Evolutionary conservation across 345 rosid genomes (phyloP), one percentile per base, ranked within the genome.

Genomic region (Pugionium cornutum): DNA sequence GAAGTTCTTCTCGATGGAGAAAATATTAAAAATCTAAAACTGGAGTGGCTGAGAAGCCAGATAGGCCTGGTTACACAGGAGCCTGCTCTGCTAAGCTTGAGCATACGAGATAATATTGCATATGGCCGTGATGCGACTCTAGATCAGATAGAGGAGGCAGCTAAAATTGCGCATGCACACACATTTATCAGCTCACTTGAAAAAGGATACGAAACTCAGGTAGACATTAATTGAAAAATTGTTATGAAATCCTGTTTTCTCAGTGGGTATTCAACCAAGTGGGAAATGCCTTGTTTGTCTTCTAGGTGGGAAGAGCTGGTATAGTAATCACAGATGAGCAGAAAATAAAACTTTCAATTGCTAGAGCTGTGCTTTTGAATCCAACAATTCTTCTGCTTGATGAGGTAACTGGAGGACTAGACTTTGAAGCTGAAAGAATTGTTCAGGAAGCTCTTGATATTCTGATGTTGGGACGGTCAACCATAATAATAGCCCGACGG

Each of bases 1-100:
- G 99, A 95, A 83, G 97, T 95, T 64, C 89, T 95, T 67, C 85
- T 95, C 62, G 99, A 95, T 77, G 97, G 97, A 64, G 96, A 90
- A 72, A 95, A 89, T 72, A 88, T 95, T 6, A 95, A 91, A 78
- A 91, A 87, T 78, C 76, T 95, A 62, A 87, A 81, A 70, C 58
- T 95, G 63, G 96, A 87, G 76, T 95, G 91, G 99, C 79, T 95
- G 58, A 89, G 99, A 79, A 76, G 92, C 81, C 92, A 88, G 77
- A 87, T 95, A 72, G 99, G 99, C 69, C 83, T 95, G 40, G 99
- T 95, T 52, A 95, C 96, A 7, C 99, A 95, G 85, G 99, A 69
- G 95, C 99, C 99, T 37, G 98, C 95, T 48, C 75, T 92, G 68
- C 81, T 92, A 47, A 87, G 95, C 81, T 82, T 89, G 78, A 89